Conservation (phyloP, 2,329 filamentous ascomycete species). For the Mycocentrospora acerina region DNA sequence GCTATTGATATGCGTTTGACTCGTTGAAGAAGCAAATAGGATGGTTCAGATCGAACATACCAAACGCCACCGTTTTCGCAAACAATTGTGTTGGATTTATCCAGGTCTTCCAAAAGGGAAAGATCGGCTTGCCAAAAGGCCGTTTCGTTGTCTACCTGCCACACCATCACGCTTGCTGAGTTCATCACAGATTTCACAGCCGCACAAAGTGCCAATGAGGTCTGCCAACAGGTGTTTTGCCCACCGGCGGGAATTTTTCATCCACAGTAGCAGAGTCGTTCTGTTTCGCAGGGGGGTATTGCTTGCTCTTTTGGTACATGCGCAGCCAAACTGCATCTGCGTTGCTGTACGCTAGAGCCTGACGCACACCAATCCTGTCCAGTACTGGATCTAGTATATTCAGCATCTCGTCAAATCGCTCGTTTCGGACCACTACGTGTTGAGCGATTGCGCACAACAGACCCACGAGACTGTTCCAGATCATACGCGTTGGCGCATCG, state of each 20-base stretch:
- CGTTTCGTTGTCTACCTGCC: too few relatives aligned
- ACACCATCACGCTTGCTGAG: not conserved
- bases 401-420: slow-evolving; percentile 71
- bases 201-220: slow-evolving; percentile 13
- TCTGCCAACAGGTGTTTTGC: slow-evolving; percentile 9
- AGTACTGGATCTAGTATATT: slow-evolving; percentile 55
- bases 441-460: slow-evolving; percentile 63
- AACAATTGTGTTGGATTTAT: too few relatives aligned
- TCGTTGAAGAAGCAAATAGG: too few relatives aligned
- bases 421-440: slow-evolving; percentile 65
- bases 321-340: slow-evolving; percentile 75
- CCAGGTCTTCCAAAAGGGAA: too few relatives aligned
- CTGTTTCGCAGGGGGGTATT: not conserved
- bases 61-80: too few relatives aligned
- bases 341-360: slow-evolving; percentile 65
- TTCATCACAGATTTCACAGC: not conserved
- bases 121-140: too few relatives aligned
- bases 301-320: slow-evolving; percentile 20
- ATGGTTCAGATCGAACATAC: too few relatives aligned
- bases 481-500: slow-evolving; percentile 58
- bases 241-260: not conserved
- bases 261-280: not conserved
- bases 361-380: slow-evolving; percentile 50
- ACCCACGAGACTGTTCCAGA: slow-evolving; percentile 64
- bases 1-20: too few relatives aligned